Percentiles rank a stretch among this genome's conserved stretches.
phyloP scores from a whole-genome alignment of 805 yeast genomes.

The Candida succiphila region DNA sequence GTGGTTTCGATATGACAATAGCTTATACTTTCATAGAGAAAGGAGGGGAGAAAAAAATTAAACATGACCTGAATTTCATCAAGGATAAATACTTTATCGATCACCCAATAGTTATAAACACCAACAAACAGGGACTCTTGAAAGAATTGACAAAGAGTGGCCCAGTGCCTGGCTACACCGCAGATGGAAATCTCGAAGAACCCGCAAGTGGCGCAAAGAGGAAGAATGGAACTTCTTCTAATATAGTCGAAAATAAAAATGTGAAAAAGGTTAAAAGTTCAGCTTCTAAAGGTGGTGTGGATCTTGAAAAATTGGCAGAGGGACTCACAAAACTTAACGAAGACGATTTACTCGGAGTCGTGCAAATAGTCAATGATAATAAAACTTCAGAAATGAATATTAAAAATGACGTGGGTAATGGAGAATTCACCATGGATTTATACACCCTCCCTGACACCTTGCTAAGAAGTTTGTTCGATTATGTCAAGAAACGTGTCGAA shows the following conservation, averaged over 20 bases:
- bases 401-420: constrained; percentile 91
- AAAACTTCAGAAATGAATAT: constrained; percentile 91
- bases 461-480: constrained; percentile 90
- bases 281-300: constrained; percentile 68
- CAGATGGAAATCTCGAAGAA: constrained; percentile 1
- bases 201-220: constrained; percentile 13
- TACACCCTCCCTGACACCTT: constrained; percentile 87
- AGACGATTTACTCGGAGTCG: constrained; percentile 89
- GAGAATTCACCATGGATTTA: constrained; percentile 94
- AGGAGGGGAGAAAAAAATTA: constrained; percentile 78
- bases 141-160: constrained; percentile 75
- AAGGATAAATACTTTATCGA: constrained; percentile 70
- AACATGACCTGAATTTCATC: constrained; percentile 82
- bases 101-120: constrained; percentile 68
- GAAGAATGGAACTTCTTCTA: constrained; percentile 6
- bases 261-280: constrained; percentile 41
- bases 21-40: constrained; percentile 70
- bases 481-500: constrained; percentile 60
- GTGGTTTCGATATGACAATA: constrained; percentile 87
- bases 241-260: constrained; percentile 25
- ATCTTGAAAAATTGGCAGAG: constrained; percentile 83
- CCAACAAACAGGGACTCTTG: constrained; percentile 62
- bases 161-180: constrained; percentile 49
- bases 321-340: constrained; percentile 82
- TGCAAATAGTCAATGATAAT: constrained; percentile 96